These are phyloP conservation scores for Podila epicladia DNA, from an alignment of 192 early-diverging fungal species.

Conservation along the genomic window DNA sequence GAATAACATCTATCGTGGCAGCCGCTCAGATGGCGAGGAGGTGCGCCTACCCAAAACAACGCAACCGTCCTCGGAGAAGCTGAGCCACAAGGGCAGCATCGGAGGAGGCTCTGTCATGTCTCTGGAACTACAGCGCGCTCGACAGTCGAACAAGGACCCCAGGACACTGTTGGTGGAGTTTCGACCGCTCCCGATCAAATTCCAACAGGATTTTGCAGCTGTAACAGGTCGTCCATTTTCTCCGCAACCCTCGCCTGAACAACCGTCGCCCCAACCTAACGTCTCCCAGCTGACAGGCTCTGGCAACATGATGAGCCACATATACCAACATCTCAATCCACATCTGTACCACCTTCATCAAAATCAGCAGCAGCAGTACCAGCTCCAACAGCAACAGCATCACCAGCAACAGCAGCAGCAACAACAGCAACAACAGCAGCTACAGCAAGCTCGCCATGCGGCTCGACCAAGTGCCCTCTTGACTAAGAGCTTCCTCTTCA, in stretches of 20 bases:
- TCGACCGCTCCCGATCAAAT: slow-evolving; percentile 14
- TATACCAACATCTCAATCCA: background rate
- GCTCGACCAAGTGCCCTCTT: slow-evolving; percentile 3
- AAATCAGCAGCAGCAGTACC: background rate
- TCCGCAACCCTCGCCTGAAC: background rate
- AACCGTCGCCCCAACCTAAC: background rate
- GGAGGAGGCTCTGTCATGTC: slow-evolving; percentile 5
- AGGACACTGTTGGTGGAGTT: slow-evolving; percentile 20
- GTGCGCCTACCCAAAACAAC: background rate
- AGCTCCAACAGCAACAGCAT: background rate
- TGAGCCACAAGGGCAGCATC: background rate
- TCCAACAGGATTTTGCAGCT: slow-evolving; percentile 10
- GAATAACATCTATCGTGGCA: slow-evolving; percentile 12
- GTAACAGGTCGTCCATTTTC: background rate
- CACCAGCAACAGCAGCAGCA: background rate
- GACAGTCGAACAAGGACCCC: slow-evolving; percentile 13
- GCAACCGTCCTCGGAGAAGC: background rate
- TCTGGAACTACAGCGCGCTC: slow-evolving; percentile 15
- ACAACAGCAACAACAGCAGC: background rate
- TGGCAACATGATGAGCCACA: background rate
- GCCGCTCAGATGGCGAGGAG: slow-evolving; percentile 22
- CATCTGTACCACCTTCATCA: background rate
- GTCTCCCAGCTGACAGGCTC: background rate
- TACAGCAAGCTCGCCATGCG: background rate
- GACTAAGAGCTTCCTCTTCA: slow-evolving; percentile 24